Conservation (phyloP, 1,284 basidiomycete species). For the Trichosporon inkin region DNA sequence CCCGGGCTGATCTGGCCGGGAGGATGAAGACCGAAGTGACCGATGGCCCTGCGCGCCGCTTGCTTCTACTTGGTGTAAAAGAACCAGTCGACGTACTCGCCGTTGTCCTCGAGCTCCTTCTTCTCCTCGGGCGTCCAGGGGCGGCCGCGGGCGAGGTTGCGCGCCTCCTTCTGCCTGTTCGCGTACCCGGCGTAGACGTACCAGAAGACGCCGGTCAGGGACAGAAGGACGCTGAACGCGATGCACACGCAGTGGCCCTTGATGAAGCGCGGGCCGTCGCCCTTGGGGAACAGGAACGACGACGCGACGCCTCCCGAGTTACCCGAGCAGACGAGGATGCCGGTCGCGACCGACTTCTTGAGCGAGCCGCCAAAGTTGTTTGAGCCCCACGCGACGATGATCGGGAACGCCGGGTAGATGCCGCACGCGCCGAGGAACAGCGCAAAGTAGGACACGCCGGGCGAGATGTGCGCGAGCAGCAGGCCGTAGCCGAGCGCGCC, state of each 20-base stretch:
- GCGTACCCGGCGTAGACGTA: slow-evolving; percentile 22
- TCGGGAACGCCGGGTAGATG: slow-evolving; percentile 57
- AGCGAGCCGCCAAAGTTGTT: slow-evolving; percentile 59
- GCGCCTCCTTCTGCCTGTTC: slow-evolving; percentile 29
- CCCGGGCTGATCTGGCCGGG: too few species aligned
- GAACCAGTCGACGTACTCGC: slow-evolving; percentile 38
- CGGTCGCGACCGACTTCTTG: slow-evolving; percentile 56
- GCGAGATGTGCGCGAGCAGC: slow-evolving; percentile 35
- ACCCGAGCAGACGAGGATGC: slow-evolving; percentile 57
- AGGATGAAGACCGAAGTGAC: too few species aligned
- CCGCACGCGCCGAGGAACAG: slow-evolving; percentile 57
- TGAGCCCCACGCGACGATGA: slow-evolving; percentile 58
- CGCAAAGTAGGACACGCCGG: slow-evolving; percentile 55
- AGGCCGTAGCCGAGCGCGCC: slow-evolving; percentile 35
- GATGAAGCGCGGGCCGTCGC: slow-evolving; percentile 28
- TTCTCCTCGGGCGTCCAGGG: slow-evolving; percentile 34
- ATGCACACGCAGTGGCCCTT: slow-evolving; percentile 35
- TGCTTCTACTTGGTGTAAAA: slow-evolving; percentile 28
- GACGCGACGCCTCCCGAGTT: slow-evolving; percentile 57
- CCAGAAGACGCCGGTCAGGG: slow-evolving; percentile 28
- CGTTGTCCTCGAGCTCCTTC: slow-evolving; percentile 29
- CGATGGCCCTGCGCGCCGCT: too few species aligned
- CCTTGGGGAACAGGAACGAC: slow-evolving; percentile 52
- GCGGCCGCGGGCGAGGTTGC: slow-evolving; percentile 25
- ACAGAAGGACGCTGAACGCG: slow-evolving; percentile 24